Conservation (phyloP, 495 filamentous ascomycete species). For the Annulohypoxylon maeteangense region DNA sequence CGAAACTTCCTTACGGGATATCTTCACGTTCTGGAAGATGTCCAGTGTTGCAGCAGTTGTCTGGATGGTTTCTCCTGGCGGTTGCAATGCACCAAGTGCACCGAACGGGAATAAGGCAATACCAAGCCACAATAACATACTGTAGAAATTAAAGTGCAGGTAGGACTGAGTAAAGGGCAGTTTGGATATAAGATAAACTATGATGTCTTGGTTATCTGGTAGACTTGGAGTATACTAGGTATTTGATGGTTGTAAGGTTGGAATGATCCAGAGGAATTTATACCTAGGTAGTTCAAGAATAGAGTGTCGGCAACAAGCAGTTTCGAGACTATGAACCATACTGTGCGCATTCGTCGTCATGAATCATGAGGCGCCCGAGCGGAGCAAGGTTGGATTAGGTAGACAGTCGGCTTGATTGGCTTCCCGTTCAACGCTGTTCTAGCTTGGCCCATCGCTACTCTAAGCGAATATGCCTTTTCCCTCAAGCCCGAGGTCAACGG, state of each 20-base stretch:
- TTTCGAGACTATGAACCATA: slow-evolving; percentile 27
- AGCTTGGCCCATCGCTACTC: slow-evolving; percentile 70
- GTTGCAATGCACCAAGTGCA: slow-evolving; percentile 22
- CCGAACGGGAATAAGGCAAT: slow-evolving; percentile 19
- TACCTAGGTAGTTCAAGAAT: slow-evolving; percentile 26
- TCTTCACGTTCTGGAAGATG: slow-evolving; percentile 11
- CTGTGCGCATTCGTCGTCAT: slow-evolving; percentile 23
- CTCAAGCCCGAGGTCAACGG: slow-evolving; percentile 54
- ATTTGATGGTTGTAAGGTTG: slow-evolving; percentile 22
- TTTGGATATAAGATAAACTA: slow-evolving; percentile 27
- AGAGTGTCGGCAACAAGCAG: slow-evolving; percentile 22
- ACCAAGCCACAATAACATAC: slow-evolving; percentile 17
- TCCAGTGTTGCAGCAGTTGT: slow-evolving; percentile 18
- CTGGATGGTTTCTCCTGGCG: slow-evolving; percentile 22
- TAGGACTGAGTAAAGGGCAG: slow-evolving; percentile 25
- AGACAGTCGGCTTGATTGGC: slow-evolving; percentile 21
- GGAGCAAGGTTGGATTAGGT: slow-evolving; percentile 2
- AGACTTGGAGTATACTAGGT: slow-evolving; percentile 15
- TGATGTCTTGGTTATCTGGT: slow-evolving; percentile 27
- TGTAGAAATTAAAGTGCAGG: slow-evolving; percentile 27
- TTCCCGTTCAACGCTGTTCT: slow-evolving; percentile 59
- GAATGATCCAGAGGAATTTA: slow-evolving; percentile 22
- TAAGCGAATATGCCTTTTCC: slow-evolving; percentile 64
- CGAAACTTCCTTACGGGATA: slow-evolving; percentile 2
- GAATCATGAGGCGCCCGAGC: slow-evolving; percentile 5